Base-by-base conservation (phyloP, 345 rosid genomes). In the Zanthoxylum bungeanum region DNA sequence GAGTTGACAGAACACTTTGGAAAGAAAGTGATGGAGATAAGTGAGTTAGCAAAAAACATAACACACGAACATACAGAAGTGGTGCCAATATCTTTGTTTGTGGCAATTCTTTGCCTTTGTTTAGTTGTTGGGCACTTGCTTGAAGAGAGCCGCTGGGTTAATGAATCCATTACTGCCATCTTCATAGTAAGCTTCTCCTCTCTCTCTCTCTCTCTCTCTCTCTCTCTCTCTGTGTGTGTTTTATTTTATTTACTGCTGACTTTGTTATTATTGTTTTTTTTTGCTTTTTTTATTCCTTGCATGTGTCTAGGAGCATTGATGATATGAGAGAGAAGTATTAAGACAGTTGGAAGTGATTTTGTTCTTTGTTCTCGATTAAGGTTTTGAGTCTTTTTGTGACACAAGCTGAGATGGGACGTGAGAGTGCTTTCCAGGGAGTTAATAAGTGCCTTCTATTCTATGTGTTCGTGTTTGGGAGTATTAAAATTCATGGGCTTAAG, bases 91-190 rank as follows among this genome's bases (percentile, higher is more conserved):
- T 78, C 92, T n/a, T 57, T 93, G 24, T 89, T 93, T 77, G 89
- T 93, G 25, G 93, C 89, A 47, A 76, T 93, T 66, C 88, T 93
- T 55, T 89, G 91, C 71, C 78, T 93, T 19, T 93, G 97, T 75
- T 73, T 93, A 44, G 70, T 91, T 8, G 72, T 91, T 34, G 97
- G 98, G 22, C 97, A 91, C 86, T 78, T 93, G 62, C 91, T 91
- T 12, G 98, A 91, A 82, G 94, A 88, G 64, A 93, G 83, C 60
- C 84, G 91, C 12, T 93, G 96, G 98, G 90, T 91, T 66, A 93
- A 89, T 61, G 98, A 89, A 80, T 93, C 98, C 81, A 88, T 89
- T 69, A 87, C 91, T 40, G 96, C 97, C 86, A 93, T 93, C 73
- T 36, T 87, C 27, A 82, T 87, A n/a, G 98, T 93, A 78, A 81